A percentile compares a stretch with the other conserved stretches of the same genome.
phyloP scores from a whole-genome alignment of 345 rosid species.

The Populus nigra region DNA sequence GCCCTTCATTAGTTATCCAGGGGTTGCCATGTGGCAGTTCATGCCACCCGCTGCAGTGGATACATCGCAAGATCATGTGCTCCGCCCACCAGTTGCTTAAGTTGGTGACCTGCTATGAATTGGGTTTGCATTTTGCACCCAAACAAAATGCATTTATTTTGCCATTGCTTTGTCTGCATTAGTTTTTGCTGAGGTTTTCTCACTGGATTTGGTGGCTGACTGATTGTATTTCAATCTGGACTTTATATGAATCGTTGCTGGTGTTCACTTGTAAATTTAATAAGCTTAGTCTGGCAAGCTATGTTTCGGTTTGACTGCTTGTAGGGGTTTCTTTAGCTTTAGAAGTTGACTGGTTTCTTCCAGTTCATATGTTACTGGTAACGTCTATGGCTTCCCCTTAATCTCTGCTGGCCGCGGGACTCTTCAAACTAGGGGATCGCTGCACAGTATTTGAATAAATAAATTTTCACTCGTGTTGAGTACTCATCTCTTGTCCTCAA shows the following conservation, averaged over 20 bases:
- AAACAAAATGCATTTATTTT: conserved; percentile 37
- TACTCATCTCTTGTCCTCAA: not conserved
- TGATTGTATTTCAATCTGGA: conserved; percentile 25
- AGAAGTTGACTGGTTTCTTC: not conserved
- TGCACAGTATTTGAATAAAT: not conserved
- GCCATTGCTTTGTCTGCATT: conserved; percentile 36
- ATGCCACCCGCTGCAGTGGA: conserved; percentile 71
- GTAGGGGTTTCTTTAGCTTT: not conserved
- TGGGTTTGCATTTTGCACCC: conserved; percentile 41
- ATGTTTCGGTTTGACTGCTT: not conserved
- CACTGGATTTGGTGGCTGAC: conserved; percentile 47
- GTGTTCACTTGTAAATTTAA: conserved; percentile 54
- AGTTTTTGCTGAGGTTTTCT: conserved; percentile 35
- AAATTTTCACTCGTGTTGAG: not conserved
- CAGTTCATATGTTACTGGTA: not conserved
- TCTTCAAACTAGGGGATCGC: not conserved
- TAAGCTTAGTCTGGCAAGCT: conserved; percentile 30
- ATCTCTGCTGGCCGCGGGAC: not conserved
- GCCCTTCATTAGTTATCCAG: conserved; percentile 62
- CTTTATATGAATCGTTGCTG: conserved; percentile 22
- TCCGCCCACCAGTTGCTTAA: conserved; percentile 88
- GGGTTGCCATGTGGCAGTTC: conserved; percentile 96
- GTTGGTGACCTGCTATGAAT: conserved; percentile 19
- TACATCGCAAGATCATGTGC: conserved; percentile 87
- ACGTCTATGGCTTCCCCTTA: not conserved